These are phyloP conservation scores for Serendipita sp. DNA, from an alignment of 768 basidiomycete genomes.

Conservation along the genomic window DNA sequence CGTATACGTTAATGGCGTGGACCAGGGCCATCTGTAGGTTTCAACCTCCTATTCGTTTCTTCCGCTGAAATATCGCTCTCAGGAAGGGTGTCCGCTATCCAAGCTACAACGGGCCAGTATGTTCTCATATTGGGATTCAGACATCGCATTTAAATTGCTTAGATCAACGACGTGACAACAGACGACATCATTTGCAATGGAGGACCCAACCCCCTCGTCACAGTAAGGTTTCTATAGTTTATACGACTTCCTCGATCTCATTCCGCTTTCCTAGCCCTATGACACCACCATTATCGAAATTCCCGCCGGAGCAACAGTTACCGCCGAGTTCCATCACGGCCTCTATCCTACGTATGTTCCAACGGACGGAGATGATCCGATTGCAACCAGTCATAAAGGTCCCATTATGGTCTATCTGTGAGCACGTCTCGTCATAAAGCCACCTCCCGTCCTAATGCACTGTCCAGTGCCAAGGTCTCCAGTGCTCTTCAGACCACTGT, in stretches of 20 bases:
- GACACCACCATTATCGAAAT: slow-evolving; percentile 26
- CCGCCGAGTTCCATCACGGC: slow-evolving; percentile 38
- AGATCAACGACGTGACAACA: slow-evolving; percentile 40
- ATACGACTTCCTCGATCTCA: background rate
- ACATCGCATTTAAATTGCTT: slow-evolving; percentile 19
- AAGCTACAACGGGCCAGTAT: slow-evolving; percentile 27
- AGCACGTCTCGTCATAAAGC: slow-evolving; percentile 10
- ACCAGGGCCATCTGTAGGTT: background rate
- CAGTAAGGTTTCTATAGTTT: background rate
- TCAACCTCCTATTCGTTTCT: background rate
- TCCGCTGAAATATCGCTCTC: slow-evolving; percentile 23
- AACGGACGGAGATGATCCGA: slow-evolving; percentile 31
- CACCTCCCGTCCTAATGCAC: background rate
- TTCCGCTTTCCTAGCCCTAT: slow-evolving; percentile 15
- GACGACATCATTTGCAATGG: slow-evolving; percentile 46
- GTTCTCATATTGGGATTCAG: slow-evolving; percentile 18
- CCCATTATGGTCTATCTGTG: slow-evolving; percentile 38
- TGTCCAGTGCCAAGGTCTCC: slow-evolving; percentile 28
- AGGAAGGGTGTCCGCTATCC: slow-evolving; percentile 31
- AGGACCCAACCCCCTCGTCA: slow-evolving; percentile 33
- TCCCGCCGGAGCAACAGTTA: slow-evolving; percentile 36
- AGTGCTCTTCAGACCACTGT: slow-evolving; percentile 30
- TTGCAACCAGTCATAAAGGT: slow-evolving; percentile 37
- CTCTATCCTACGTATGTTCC: slow-evolving; percentile 24
- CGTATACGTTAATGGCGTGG: slow-evolving; percentile 35